Evolutionary conservation across 2,329 filamentous ascomycete genomes (phyloP).

Genomic region (Boeremia exigua): DNA sequence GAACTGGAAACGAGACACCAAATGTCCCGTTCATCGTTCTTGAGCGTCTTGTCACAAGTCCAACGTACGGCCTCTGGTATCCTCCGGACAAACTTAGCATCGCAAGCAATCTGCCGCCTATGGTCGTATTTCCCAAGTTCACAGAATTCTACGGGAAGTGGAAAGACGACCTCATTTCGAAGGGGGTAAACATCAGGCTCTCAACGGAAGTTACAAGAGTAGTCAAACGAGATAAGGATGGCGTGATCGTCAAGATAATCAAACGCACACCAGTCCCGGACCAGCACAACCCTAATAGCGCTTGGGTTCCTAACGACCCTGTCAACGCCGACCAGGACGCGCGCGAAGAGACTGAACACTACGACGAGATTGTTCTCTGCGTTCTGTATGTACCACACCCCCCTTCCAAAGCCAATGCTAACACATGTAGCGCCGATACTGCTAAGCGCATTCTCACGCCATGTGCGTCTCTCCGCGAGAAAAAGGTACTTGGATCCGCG

Average conservation of each 20-base stretch:
- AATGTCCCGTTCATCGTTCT: constrained; percentile 74
- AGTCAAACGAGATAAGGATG: constrained; percentile 57
- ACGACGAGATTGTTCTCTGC: constrained; percentile 71
- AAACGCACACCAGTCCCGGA: constrained; percentile 52
- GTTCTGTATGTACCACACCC: constrained; percentile 50
- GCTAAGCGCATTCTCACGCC: constrained; percentile 65
- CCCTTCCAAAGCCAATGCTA: background rate
- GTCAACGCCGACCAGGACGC: constrained; percentile 51
- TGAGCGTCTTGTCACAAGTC: constrained; percentile 57
- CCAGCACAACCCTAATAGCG: constrained; percentile 54
- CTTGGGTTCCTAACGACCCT: constrained; percentile 49
- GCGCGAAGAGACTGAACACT: constrained; percentile 57
- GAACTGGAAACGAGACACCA: constrained; percentile 76
- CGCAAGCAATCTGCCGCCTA: constrained; percentile 59
- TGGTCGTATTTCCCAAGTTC: constrained; percentile 69
- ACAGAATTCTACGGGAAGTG: constrained; percentile 67
- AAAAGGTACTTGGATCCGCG: constrained; percentile 71
- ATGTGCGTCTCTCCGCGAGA: constrained; percentile 67
- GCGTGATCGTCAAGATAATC: constrained; percentile 58
- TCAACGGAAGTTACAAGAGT: constrained; percentile 63
- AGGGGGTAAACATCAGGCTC: constrained; percentile 63
- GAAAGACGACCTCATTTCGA: constrained; percentile 57
- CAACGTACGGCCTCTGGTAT: constrained; percentile 67
- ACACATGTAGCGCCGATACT: constrained; percentile 54
- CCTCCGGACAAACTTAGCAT: constrained; percentile 56